Base-by-base conservation (phyloP, 257 asterid genomes). In the Nicotiana paniculata region DNA sequence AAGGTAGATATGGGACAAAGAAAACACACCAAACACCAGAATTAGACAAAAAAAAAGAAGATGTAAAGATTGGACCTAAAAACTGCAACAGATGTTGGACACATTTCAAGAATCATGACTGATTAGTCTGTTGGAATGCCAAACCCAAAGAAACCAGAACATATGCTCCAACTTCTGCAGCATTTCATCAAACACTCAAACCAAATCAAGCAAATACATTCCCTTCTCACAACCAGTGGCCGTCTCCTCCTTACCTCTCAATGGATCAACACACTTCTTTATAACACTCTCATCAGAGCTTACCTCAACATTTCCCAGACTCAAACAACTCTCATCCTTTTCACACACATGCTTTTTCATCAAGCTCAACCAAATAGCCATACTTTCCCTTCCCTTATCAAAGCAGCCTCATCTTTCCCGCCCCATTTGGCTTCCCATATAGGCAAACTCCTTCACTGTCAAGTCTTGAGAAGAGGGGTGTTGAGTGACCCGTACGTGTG, bases 191-290 rank as follows among this genome's bases (percentile, higher is more conserved):
- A 61, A 35, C 62, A 72, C 74, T 57, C 83, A 4, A 83, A 81
- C 43, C 88, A 88, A 80, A 90, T 88, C 65, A 84, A 89, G 65
- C 96, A 90, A 83, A 87, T 93, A 4, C 98, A 93, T 82, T 90
- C 93, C 67, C 88, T 86, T 79, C 53, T 92, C 53, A 85, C 84
- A 58, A 91, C 94, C 75, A 76, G 83, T 51, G 97, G 97, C 48
- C 86, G 85, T 87, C 89, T 92, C 68, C 88, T 84, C 82, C 72
- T 86, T 65, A 84, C 90, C 13, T 81, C 91, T 59, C 83, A 87
- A 81, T 92, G 99, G 98, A 88, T 84, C 80, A 95, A 92, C 77
- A 95, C 99, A 46, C 95, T 93, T 46, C 89, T 93, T 53, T 91
- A 90, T 89, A 95, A 92, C 86, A 65, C 93, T 39, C 97, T 95